A percentile compares a stretch with the other conserved stretches of the same genome.
Conservation (phyloP, 108 stramenopile species). For the Asterionellopsis glacialis region DNA sequence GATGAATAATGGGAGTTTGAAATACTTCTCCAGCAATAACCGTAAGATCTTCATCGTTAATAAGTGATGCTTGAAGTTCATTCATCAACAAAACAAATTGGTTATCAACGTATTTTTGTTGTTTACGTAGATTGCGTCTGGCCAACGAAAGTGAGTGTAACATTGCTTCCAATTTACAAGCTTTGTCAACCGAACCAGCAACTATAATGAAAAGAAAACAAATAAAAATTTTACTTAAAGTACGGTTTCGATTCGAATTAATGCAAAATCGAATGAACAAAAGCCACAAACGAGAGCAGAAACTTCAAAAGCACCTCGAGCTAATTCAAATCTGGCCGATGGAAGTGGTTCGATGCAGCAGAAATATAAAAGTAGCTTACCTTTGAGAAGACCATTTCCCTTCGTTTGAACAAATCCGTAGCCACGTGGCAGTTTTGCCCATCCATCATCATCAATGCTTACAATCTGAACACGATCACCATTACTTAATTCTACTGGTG, state of each 20-base stretch:
- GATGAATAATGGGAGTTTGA: not conserved
- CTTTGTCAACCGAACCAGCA: conserved; percentile 41
- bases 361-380: conserved; percentile 25
- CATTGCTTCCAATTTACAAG: conserved; percentile 55
- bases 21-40: conserved; percentile 43
- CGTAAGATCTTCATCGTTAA: conserved; percentile 70
- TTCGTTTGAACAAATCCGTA: conserved; percentile 41
- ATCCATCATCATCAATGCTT: conserved; percentile 31
- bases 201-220: conserved; percentile 20
- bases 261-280: not conserved
- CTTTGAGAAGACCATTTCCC: conserved; percentile 44
- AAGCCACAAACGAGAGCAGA: no score
- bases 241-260: not conserved
- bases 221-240: not conserved
- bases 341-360: no score
- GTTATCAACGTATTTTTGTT: conserved; percentile 66
- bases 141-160: conserved; percentile 24
- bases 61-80: conserved; percentile 32
- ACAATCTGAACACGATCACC: conserved; percentile 59
- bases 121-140: conserved; percentile 18
- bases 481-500: conserved; percentile 1
- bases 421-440: conserved; percentile 43
- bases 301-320: no score
- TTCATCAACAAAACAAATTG: conserved; percentile 37
- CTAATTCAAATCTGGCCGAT: no score